These are phyloP conservation scores for Botrytis hyacinthi DNA, from an alignment of 2,329 filamentous ascomycete genomes.

Conservation along the genomic window DNA sequence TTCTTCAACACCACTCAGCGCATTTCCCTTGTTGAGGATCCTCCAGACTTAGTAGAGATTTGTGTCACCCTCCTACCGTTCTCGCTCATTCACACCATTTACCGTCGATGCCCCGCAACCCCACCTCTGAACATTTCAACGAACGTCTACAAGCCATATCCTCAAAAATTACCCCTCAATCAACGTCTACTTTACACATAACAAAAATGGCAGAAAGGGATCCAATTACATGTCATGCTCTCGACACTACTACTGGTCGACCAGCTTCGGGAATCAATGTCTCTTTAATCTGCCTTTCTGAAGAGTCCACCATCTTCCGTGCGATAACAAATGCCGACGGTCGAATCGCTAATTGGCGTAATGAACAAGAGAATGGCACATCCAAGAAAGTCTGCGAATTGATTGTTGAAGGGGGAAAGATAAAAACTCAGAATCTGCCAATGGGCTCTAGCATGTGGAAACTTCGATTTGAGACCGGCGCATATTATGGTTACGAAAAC, in stretches of 20 bases:
- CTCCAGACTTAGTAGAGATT: background rate
- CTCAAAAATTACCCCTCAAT: conserved; percentile 1
- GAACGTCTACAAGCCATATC: conserved; percentile 11
- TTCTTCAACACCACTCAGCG: background rate
- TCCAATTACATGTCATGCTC: conserved; percentile 82
- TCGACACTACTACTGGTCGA: conserved; percentile 73
- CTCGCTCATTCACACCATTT: background rate
- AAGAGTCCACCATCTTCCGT: conserved; percentile 51
- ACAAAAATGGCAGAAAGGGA: conserved; percentile 40
- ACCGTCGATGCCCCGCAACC: conserved; percentile 14
- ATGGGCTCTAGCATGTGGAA: conserved; percentile 53
- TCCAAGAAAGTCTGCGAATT: conserved; percentile 18
- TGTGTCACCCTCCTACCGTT: background rate
- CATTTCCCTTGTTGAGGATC: no score
- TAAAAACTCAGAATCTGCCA: conserved; percentile 13
- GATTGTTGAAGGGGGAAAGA: conserved; percentile 24
- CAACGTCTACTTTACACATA: background rate
- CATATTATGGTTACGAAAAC: conserved; percentile 65
- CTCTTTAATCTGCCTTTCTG: conserved; percentile 37
- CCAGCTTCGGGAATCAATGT: conserved; percentile 67
- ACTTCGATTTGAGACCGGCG: conserved; percentile 68
- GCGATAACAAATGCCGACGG: conserved; percentile 75
- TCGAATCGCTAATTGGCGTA: conserved; percentile 63
- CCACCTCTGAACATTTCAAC: conserved; percentile 5
- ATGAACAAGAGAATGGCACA: background rate